Base-by-base conservation (phyloP, 2,329 filamentous ascomycete genomes). In the Cladophialophora psammophila region DNA sequence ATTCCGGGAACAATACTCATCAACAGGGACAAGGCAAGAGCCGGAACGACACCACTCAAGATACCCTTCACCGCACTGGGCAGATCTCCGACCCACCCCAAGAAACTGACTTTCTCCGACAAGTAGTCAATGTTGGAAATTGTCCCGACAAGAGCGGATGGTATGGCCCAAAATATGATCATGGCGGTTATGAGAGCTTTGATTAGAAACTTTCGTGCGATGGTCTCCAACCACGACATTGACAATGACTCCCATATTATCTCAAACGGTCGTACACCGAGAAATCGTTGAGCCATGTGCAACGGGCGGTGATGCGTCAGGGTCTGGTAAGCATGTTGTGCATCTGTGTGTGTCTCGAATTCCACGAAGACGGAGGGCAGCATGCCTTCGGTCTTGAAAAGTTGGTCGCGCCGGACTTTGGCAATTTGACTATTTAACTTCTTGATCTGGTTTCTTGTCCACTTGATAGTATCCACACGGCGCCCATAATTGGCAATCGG, bases 331-430 rank as follows among this genome's bases (percentile, higher is more conserved):
- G 94, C 94, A 56, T 89, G 87, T 78, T 98, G 94, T 7, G 95
- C 95, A 61, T 91, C 90, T 59, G 91, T 86, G 75, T 97, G 92
- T 0, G 87, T 89, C 55, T 86, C 83, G 74, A 97, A 98, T 76
- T 98, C 93, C 73, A 98, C 88, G 72, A 98, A 98, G 8, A 94
- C 91, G 20, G 92, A 90, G 12, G 90, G 87, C n/a, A 93, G 82
- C 69, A 87, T 85, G 69, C 88, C 63, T 6, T 65, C 42, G 7
- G 64, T 63, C 34, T 65, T 48, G 45, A 69, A 67, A 4, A 71
- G 70, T 58, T 77, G 75, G 40, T 75, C 69, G 36, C 72, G 71
- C 15, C 76, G 71, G 15, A 78, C 32, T 59, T 77, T 76, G 38
- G 60, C 70, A 45, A 78, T 79, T 52, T 73, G 69, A 3, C 71